A percentile compares a stretch with the other conserved stretches of the same genome.
Evolutionary conservation across 176 grass and related monocot genomes (phyloP).

Genomic region (Olyra latifolia): DNA sequence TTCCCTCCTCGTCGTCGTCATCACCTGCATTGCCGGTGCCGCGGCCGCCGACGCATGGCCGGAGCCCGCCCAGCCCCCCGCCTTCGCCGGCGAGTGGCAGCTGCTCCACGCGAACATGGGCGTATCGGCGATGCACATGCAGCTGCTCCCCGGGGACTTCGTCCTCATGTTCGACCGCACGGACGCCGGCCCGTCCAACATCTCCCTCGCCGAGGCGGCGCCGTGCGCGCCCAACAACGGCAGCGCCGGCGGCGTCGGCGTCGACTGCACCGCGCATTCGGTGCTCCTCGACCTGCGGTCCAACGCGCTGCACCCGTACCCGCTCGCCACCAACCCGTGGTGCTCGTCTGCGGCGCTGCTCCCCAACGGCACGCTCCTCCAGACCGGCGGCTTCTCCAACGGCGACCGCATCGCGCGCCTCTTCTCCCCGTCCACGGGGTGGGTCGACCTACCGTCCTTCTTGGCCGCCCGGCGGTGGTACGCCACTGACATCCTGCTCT

Average conservation of each 20-base stretch:
- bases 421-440: constrained; percentile 58
- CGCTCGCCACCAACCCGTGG: constrained; percentile 71
- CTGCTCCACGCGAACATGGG: constrained; percentile 75
- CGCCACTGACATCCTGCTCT: constrained; percentile 65
- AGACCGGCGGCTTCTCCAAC: constrained; percentile 73
- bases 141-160: constrained; percentile 66
- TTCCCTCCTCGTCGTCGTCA: neutral
- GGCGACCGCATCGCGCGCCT: constrained; percentile 69
- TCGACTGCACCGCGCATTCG: constrained; percentile 79
- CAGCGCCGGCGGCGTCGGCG: neutral
- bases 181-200: constrained; percentile 64
- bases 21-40: neutral
- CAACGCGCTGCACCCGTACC: constrained; percentile 49
- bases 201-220: constrained; percentile 43
- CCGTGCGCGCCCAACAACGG: neutral
- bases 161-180: constrained; percentile 85
- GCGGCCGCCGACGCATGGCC: constrained; percentile 15
- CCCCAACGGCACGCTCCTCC: constrained; percentile 77
- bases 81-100: constrained; percentile 53
- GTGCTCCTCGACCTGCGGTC: constrained; percentile 55
- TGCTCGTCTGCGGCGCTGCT: constrained; percentile 82
- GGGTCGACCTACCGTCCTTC: constrained; percentile 49
- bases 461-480: constrained; percentile 64
- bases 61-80: neutral
- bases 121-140: constrained; percentile 94